Percentiles rank a stretch among this genome's conserved stretches.
Evolutionary conservation across 257 asterid genomes (phyloP).

Genomic region (Solanum boliviense): DNA sequence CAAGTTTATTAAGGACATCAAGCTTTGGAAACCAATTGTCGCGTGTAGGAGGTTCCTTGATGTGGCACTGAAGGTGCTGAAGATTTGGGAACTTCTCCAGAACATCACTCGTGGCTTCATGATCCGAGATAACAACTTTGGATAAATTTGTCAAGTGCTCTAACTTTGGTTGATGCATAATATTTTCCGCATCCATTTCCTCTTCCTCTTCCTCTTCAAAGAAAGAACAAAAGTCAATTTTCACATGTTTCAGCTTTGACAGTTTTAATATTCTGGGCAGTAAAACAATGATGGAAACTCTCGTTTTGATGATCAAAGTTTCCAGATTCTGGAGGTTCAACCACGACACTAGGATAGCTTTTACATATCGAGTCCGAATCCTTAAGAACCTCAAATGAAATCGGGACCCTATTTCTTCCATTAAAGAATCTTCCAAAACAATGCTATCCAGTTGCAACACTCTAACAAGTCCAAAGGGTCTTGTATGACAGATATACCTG

Average conservation of each 20-base stretch:
- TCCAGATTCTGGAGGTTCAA: not conserved
- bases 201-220: not conserved
- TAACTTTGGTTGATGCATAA: not conserved
- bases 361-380: not conserved
- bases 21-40: not conserved
- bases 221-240: accelerated
- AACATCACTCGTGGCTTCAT: not conserved
- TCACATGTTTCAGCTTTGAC: not conserved
- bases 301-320: not conserved
- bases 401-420: not conserved
- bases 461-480: conserved; percentile 1
- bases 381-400: not conserved
- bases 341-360: not conserved
- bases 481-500: not conserved
- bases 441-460: conserved; percentile 6
- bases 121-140: not conserved
- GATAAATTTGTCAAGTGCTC: not conserved
- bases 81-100: not conserved
- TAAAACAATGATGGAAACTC: accelerated
- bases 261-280: not conserved
- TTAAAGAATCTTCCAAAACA: not conserved
- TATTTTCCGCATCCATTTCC: too few relatives aligned
- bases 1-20: not conserved
- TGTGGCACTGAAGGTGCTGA: not conserved
- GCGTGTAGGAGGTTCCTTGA: not conserved